Base-by-base conservation (phyloP, 2,329 filamentous ascomycete species). In the Colletotrichum simmondsii region DNA sequence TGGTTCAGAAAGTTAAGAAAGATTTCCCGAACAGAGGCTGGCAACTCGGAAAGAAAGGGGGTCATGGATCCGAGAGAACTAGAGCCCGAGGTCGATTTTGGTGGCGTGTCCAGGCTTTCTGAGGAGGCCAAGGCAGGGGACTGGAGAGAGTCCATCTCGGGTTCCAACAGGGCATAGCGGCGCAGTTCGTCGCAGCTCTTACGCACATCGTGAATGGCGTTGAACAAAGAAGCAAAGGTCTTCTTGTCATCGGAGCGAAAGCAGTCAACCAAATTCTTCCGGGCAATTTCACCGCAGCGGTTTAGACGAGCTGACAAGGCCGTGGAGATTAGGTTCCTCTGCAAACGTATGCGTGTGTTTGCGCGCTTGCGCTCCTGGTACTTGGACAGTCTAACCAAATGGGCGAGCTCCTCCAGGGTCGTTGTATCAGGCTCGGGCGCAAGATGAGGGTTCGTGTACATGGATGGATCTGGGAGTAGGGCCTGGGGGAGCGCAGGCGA, bases 361-460 rank as follows among this genome's bases (percentile, higher is more conserved):
- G 89, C 87, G 83, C 93, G 91, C 86, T 94, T 93, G 86, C 93
- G 92, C 86, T 94, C 92, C 83, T 96, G 94, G 81, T 95, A 95
- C 78, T 92, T 93, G 80, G 93, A 93, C 74, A 95, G 86, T 74
- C 93, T 91, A 75, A 95, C 92, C 77, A 95, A 83, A 81, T 95
- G 93, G 64, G 93, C 93, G 76, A 96, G 89, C 82, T 95, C 93
- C 78, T 94, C 91, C 74, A 96, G 86, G 16, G 92, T 93, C 58
- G 92, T 94, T 71, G 90, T 89, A 58, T 92, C 90, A 64, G 87
- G 87, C 74, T 92, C 90, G 49, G 88, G 87, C 61, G 88, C 86
- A 68, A 92, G 81, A 75, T 89, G 87, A 16, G 89, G 83, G 79
- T 93, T 92, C 58, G 88, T 87, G 81, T 93, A 94, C 69, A 91